Evolutionary conservation across 768 basidiomycete species (phyloP).

Genomic region (Boletus subparvulus): DNA sequence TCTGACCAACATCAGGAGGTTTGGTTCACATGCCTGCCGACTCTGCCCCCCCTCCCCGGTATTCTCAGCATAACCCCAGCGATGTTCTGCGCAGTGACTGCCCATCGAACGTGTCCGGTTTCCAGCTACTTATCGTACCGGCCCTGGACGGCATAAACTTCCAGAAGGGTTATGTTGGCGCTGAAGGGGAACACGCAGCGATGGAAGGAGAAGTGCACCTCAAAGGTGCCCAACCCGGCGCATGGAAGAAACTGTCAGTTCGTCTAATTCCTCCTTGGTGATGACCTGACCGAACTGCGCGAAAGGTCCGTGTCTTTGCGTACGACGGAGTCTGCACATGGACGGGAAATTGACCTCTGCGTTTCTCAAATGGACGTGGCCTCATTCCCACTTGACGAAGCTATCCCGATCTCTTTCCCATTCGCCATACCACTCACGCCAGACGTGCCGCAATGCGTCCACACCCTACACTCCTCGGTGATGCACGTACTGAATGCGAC

Average conservation of each 20-base stretch:
- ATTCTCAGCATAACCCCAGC: conserved; percentile 49
- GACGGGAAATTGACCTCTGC: conserved; percentile 65
- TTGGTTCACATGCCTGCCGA: conserved; percentile 36
- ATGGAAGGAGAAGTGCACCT: conserved; percentile 88
- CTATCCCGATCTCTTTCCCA: conserved; percentile 63
- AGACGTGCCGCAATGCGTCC: conserved; percentile 82
- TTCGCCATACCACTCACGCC: conserved; percentile 78
- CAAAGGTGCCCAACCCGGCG: conserved; percentile 60
- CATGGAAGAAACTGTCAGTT: conserved; percentile 73
- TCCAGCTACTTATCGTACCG: conserved; percentile 77
- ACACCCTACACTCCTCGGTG: conserved; percentile 72
- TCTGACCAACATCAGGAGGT: conserved; percentile 5
- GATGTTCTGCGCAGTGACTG: conserved; percentile 21
- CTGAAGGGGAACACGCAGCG: conserved; percentile 77
- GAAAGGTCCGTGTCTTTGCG: conserved; percentile 63
- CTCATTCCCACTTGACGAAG: conserved; percentile 38
- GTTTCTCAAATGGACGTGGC: conserved; percentile 56
- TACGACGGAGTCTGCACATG: conserved; percentile 62
- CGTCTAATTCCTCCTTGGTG: conserved; percentile 10
- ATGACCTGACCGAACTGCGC: conserved; percentile 12
- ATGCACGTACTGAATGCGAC: conserved; percentile 69
- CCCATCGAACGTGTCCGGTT: conserved; percentile 27
- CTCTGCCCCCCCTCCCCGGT: conserved; percentile 55
- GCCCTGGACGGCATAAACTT: conserved; percentile 69
- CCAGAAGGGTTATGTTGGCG: conserved; percentile 84